phyloP scores from a whole-genome alignment of 2,329 filamentous ascomycete genomes.

The Colletotrichum sansevieriae region DNA sequence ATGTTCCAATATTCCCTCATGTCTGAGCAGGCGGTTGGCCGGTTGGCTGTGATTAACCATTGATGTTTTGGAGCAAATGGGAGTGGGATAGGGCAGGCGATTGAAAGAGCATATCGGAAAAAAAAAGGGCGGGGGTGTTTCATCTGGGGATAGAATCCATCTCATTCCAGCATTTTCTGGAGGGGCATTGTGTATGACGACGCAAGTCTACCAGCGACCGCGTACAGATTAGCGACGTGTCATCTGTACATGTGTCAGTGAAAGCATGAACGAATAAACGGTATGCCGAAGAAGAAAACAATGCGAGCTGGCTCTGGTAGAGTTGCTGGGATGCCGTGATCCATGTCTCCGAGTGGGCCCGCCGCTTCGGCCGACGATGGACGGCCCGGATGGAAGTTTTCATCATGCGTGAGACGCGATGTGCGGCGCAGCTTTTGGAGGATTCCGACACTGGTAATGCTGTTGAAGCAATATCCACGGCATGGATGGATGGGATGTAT shows the following conservation, averaged over 20 bases:
- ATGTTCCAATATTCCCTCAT: background rate
- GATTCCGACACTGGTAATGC: background rate
- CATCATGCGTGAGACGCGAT: too few relatives aligned
- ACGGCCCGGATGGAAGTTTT: too few relatives aligned
- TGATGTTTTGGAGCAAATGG: slow-evolving; percentile 3
- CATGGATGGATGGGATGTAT: too few relatives aligned
- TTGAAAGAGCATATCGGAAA: background rate
- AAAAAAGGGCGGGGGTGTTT: background rate
- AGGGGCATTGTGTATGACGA: background rate
- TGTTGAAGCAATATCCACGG: background rate
- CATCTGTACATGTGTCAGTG: background rate
- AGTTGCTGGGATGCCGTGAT: background rate
- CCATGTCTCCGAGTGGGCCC: background rate
- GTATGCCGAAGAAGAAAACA: background rate
- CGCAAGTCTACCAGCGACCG: background rate
- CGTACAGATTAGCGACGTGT: background rate
- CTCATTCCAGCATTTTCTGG: slow-evolving; percentile 4
- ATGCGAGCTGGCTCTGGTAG: background rate
- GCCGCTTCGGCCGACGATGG: slow-evolving; percentile 3
- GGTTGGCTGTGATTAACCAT: slow-evolving; percentile 7
- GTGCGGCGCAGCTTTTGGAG: background rate
- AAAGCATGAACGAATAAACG: slow-evolving; percentile 8
- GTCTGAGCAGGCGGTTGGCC: slow-evolving; percentile 1
- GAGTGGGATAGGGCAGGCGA: slow-evolving; percentile 15
- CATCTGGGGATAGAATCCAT: background rate